Conservation (phyloP, 2,329 filamentous ascomycete genomes). For the Arthrobotrys conoides region DNA sequence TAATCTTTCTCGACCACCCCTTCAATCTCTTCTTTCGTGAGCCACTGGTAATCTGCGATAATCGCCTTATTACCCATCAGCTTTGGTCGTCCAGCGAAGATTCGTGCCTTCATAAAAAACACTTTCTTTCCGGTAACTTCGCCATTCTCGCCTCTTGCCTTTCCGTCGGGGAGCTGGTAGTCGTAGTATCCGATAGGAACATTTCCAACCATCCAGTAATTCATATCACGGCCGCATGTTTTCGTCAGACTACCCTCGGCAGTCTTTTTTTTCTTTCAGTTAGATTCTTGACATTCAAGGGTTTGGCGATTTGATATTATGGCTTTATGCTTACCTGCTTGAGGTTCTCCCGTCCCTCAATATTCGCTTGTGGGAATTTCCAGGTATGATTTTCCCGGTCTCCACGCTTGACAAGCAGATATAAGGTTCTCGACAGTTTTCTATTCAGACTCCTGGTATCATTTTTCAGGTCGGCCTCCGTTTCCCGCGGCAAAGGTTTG, state of each 20-base stretch:
- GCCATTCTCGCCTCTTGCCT: conserved; percentile 63
- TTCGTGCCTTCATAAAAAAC: conserved; percentile 96
- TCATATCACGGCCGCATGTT: conserved; percentile 93
- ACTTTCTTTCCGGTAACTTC: conserved; percentile 79
- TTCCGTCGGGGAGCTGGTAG: conserved; percentile 70
- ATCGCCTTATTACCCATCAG: conserved; percentile 79
- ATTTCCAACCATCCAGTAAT: conserved; percentile 96
- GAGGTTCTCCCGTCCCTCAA: conserved; percentile 81
- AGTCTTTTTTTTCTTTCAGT: conserved; percentile 72
- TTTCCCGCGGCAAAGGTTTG: conserved; percentile 78
- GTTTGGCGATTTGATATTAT: not conserved
- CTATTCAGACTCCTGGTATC: conserved; percentile 85
- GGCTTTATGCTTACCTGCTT: conserved; percentile 77
- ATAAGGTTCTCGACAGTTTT: conserved; percentile 83
- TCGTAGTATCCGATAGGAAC: conserved; percentile 87
- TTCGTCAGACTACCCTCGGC: conserved; percentile 83
- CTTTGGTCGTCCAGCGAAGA: conserved; percentile 96
- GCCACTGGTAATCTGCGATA: conserved; percentile 88
- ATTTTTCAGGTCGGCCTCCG: conserved; percentile 82
- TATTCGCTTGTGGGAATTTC: conserved; percentile 82
- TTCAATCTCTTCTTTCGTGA: conserved; percentile 88
- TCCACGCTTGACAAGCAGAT: conserved; percentile 83
- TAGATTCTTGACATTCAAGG: not conserved
- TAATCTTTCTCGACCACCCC: conserved; percentile 77
- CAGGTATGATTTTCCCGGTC: conserved; percentile 74